phyloP scores from a whole-genome alignment of 306 rosid genomes.

The Arachis stenosperma region DNA sequence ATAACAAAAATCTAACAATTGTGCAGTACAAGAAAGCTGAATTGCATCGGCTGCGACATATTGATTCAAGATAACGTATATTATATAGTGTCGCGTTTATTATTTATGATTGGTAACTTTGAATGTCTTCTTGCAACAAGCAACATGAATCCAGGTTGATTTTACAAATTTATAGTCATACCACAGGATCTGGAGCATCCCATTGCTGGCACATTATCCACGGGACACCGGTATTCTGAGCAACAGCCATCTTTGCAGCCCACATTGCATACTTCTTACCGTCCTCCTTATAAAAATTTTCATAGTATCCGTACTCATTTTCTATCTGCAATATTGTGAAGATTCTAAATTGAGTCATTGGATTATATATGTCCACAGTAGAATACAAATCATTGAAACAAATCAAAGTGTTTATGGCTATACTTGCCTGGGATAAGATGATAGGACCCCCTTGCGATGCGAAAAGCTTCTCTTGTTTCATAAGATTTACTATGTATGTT shows the following conservation, averaged over 20 bases:
- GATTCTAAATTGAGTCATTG: slow-evolving; percentile 21
- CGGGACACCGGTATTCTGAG: slow-evolving; percentile 86
- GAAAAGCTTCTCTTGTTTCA: slow-evolving; percentile 91
- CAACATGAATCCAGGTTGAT: neutral
- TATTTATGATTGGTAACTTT: neutral
- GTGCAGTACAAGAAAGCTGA: neutral
- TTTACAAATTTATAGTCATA: slow-evolving; percentile 39
- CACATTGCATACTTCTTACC: slow-evolving; percentile 86
- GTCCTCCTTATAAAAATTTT: slow-evolving; percentile 72
- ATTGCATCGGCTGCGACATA: slow-evolving; percentile 4
- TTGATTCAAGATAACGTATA: neutral
- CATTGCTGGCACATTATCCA: slow-evolving; percentile 98
- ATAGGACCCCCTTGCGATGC: slow-evolving; percentile 96
- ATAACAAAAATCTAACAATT: neutral
- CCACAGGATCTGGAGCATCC: slow-evolving; percentile 98
- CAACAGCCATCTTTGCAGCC: slow-evolving; percentile 95
- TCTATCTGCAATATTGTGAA: slow-evolving; percentile 66
- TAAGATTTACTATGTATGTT: slow-evolving; percentile 74
- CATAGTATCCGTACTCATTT: slow-evolving; percentile 90
- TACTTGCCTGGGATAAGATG: slow-evolving; percentile 93
- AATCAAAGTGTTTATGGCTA: slow-evolving; percentile 26
- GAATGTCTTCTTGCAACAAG: slow-evolving; percentile 27
- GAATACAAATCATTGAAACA: slow-evolving; percentile 15
- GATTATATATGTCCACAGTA: slow-evolving; percentile 16
- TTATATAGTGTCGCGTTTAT: neutral